Evolutionary conservation across 83 land plant species (phyloP), one percentile per base, ranked within the genome.

Genomic region (Picea abies): DNA sequence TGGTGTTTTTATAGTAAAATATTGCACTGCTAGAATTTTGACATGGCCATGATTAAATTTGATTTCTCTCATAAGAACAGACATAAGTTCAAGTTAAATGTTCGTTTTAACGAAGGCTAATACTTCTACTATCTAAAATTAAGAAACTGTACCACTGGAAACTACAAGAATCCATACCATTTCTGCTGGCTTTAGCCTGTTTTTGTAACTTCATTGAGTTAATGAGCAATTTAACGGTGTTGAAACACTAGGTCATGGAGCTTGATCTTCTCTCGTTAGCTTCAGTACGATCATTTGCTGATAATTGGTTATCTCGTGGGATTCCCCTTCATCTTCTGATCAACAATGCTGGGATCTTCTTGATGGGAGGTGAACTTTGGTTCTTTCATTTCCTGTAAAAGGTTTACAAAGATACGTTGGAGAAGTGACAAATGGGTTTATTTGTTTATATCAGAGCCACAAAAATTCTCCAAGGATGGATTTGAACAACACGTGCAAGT

Each of bases 261-360:
- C 70, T 93, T 83, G 86, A 93, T 85, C 85, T 91, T 29, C 83
- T 90, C n/a, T 91, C 91, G 2, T 64, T 91, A n/a, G 81, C 83
- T 23, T 91, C 95, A 32, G 93, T 93, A 5, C 81, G 83, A 26
- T 68, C 76, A 12, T 91, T 93, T 73, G 90, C 85, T 23, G 84
- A 83, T 44, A 81, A 62, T 47, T 92, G 94, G 95, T 90, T 89
- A 71, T 84, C 83, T 2, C 84, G 83, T 15, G 72, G 78, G 23
- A 72, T 61, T 58, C 89, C 95, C 22, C 80, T 91, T 77, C 87
- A 93, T 84, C 78, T 88, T 37, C 83, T 93, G 5, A 89, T 93
- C 84, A 93, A 93, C 82, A 93, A 93, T 76, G 95, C 95, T 1
- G 93, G 95, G 32, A 90, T 92, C 4, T 86, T 84, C 61, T 80